Conservation (phyloP, 2,329 filamentous ascomycete genomes). For the Verticillium tricorpus region DNA sequence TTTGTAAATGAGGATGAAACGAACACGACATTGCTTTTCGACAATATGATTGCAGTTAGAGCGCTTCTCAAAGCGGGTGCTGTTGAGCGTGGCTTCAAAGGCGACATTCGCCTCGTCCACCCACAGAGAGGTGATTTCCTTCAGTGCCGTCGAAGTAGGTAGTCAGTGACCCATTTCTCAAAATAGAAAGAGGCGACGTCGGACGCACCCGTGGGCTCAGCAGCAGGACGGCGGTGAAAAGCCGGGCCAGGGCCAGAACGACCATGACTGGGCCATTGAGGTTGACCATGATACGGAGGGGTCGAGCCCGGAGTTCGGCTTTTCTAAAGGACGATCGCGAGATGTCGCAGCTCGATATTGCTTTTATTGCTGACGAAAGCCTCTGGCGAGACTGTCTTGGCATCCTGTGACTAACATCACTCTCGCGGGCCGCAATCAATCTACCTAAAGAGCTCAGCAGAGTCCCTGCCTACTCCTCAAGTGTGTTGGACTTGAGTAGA, state of each 20-base stretch:
- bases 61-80: neutral
- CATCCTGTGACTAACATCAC: constrained; percentile 27
- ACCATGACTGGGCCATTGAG: neutral
- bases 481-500: constrained; percentile 23
- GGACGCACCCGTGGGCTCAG: neutral
- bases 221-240: neutral
- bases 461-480: constrained; percentile 17
- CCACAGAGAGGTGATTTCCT: neutral
- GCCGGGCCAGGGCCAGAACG: neutral
- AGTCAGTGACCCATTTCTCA: neutral
- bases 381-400: constrained; percentile 40
- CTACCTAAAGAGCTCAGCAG: neutral
- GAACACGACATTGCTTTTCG: neutral
- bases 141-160: neutral
- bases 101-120: neutral
- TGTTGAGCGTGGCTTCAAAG: neutral
- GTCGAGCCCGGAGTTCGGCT: no score
- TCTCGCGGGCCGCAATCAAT: neutral
- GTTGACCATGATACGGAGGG: neutral
- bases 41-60: neutral
- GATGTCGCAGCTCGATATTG: constrained; percentile 30
- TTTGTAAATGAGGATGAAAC: neutral
- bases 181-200: neutral
- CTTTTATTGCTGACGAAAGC: constrained; percentile 39
- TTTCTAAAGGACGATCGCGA: constrained; percentile 1